Percentiles rank a stretch among this genome's conserved stretches.
Conservation (phyloP, 176 grass and related monocot species). For the Melocanna baccifera region DNA sequence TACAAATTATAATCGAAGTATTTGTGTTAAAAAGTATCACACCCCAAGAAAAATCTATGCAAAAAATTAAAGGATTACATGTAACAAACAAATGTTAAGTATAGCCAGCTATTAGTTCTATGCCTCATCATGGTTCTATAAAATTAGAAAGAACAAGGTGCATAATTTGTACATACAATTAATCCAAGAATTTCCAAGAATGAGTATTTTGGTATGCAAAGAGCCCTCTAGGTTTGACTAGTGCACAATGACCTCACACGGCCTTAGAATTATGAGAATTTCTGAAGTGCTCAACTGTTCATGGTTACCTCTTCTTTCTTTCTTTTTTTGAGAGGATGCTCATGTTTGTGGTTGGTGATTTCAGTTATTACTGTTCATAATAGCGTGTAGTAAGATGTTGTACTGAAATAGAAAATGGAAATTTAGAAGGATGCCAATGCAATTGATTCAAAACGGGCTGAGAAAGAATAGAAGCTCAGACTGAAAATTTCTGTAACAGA, state of each 20-base stretch:
- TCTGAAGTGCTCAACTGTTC: too few relatives aligned
- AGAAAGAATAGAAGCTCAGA: background rate
- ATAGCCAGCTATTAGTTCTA: background rate
- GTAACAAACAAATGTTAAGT: background rate
- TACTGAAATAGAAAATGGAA: background rate
- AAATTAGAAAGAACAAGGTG: background rate
- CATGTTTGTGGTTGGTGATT: background rate
- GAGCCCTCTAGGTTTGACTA: background rate
- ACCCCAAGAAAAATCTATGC: background rate
- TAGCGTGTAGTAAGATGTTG: background rate
- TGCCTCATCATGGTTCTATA: background rate
- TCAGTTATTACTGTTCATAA: background rate
- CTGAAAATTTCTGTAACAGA: background rate
- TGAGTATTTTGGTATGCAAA: background rate
- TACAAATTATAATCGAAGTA: background rate
- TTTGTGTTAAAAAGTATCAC: background rate
- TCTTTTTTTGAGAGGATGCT: background rate
- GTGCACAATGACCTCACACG: background rate
- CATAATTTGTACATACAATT: background rate
- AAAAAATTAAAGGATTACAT: background rate
- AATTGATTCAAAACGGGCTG: background rate
- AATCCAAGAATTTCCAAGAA: background rate
- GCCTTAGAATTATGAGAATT: too few relatives aligned
- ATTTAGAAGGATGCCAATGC: background rate
- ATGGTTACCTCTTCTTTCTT: background rate